Conservation (phyloP, 768 basidiomycete genomes). For the Auriscalpium orientale region DNA sequence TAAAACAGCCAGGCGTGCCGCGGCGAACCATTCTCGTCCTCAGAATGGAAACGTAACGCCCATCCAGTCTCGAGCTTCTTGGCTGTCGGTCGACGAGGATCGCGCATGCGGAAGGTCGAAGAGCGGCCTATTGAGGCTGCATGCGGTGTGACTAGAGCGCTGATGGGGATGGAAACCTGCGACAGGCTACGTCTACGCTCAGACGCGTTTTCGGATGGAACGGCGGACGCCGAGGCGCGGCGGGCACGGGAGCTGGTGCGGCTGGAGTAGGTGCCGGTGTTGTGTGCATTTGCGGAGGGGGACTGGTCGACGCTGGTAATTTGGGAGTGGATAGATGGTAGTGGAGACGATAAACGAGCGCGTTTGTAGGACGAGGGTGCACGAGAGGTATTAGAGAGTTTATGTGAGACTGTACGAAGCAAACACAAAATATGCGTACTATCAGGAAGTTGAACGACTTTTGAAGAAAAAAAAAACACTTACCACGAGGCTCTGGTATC, state of each 20-base stretch:
- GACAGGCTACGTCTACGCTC: slow-evolving; percentile 42
- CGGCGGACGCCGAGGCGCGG: not conserved
- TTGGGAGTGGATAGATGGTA: not conserved
- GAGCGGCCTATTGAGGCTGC: slow-evolving; percentile 62
- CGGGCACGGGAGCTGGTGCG: not conserved
- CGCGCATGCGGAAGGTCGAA: slow-evolving; percentile 69
- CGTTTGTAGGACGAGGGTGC: not conserved
- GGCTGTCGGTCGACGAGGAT: slow-evolving; percentile 57
- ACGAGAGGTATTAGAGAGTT: not conserved
- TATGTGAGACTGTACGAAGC: not conserved
- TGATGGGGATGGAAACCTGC: slow-evolving; percentile 70
- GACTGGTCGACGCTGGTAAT: not conserved
- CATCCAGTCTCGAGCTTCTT: slow-evolving; percentile 54
- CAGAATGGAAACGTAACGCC: slow-evolving; percentile 49
- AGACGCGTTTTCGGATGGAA: no score
- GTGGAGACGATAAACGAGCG: not conserved
- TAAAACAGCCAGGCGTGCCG: slow-evolving; percentile 76
- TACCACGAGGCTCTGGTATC: not conserved
- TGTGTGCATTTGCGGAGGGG: not conserved
- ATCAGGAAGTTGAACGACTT: not conserved
- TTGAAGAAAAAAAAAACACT: not conserved
- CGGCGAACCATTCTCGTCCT: slow-evolving; percentile 43
- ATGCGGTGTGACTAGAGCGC: slow-evolving; percentile 70
- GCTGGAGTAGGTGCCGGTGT: not conserved
- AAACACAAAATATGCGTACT: no score